These are phyloP conservation scores for Dalbergia cochinchinensis DNA, from an alignment of 306 rosid species.

Conservation along the genomic window DNA sequence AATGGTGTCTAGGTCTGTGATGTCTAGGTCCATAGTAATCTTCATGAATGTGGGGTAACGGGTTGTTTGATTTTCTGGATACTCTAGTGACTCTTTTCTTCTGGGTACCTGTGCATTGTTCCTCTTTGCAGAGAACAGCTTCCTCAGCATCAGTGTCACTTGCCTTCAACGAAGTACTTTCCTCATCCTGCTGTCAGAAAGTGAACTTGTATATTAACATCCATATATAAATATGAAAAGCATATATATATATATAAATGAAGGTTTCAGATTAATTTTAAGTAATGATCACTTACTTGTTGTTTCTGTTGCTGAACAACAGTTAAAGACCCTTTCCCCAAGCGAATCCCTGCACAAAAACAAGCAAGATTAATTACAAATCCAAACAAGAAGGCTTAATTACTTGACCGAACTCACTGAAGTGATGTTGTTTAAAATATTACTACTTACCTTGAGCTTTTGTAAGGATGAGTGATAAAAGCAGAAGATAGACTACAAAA, in stretches of 20 bases:
- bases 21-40: slow-evolving; percentile 80
- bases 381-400: slow-evolving; percentile 12
- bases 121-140: slow-evolving; percentile 52
- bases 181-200: slow-evolving; percentile 54
- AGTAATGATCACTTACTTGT: slow-evolving; percentile 51
- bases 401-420: not conserved
- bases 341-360: slow-evolving; percentile 72
- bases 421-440: slow-evolving; percentile 10
- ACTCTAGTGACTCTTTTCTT: slow-evolving; percentile 64
- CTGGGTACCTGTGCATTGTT: slow-evolving; percentile 71
- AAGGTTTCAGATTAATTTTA: not conserved
- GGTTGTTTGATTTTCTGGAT: slow-evolving; percentile 62
- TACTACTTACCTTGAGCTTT: slow-evolving; percentile 62
- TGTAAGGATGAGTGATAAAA: slow-evolving; percentile 63
- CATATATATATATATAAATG: slow-evolving; percentile 15
- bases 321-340: slow-evolving; percentile 56
- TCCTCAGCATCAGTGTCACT: slow-evolving; percentile 37
- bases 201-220: slow-evolving; percentile 15
- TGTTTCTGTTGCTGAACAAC: slow-evolving; percentile 49
- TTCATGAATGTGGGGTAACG: slow-evolving; percentile 73
- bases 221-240: not conserved
- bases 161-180: slow-evolving; percentile 41
- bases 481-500: slow-evolving; percentile 61
- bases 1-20: slow-evolving; percentile 70
- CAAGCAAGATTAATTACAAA: slow-evolving; percentile 33